A percentile compares a stretch with the other conserved stretches of the same genome.
phyloP scores from a whole-genome alignment of 768 basidiomycete species.

The Boletus edulis region DNA sequence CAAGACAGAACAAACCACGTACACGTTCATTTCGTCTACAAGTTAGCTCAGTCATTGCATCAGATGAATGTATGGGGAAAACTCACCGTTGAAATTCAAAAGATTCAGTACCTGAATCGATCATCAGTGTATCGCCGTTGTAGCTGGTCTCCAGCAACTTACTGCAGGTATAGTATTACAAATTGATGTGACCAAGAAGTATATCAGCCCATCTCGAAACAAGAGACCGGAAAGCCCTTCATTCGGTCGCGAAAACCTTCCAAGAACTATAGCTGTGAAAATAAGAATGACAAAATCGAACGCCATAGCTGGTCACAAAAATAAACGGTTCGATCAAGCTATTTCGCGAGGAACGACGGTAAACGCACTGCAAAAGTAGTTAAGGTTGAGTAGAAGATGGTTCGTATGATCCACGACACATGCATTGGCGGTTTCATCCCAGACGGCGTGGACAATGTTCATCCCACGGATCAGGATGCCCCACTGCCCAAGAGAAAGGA shows the following conservation, averaged over 20 bases:
- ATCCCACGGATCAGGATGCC: slow-evolving; percentile 65
- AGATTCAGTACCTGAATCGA: slow-evolving; percentile 23
- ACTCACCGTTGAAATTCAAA: slow-evolving; percentile 25
- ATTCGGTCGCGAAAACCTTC: slow-evolving; percentile 44
- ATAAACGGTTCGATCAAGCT: not conserved
- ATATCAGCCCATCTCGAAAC: slow-evolving; percentile 71
- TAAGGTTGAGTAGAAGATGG: slow-evolving; percentile 56
- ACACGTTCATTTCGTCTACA: slow-evolving; percentile 29
- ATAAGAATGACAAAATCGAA: slow-evolving; percentile 63
- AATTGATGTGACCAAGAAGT: slow-evolving; percentile 62
- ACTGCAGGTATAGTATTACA: slow-evolving; percentile 70
- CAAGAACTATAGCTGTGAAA: slow-evolving; percentile 53
- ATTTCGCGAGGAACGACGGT: not conserved
- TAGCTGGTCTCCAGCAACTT: slow-evolving; percentile 19
- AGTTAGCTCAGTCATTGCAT: not conserved
- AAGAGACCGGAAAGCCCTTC: slow-evolving; percentile 63
- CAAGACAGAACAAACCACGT: not conserved
- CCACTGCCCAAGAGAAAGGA: slow-evolving; percentile 64
- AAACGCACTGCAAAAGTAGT: slow-evolving; percentile 67
- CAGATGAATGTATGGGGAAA: not conserved
- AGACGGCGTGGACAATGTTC: slow-evolving; percentile 58
- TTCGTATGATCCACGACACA: slow-evolving; percentile 56
- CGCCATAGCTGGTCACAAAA: slow-evolving; percentile 51
- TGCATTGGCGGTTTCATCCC: slow-evolving; percentile 38
- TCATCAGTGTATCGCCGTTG: not conserved